Evolutionary conservation across 495 filamentous ascomycete genomes (phyloP).

Genomic region (Penicillium coffeae): DNA sequence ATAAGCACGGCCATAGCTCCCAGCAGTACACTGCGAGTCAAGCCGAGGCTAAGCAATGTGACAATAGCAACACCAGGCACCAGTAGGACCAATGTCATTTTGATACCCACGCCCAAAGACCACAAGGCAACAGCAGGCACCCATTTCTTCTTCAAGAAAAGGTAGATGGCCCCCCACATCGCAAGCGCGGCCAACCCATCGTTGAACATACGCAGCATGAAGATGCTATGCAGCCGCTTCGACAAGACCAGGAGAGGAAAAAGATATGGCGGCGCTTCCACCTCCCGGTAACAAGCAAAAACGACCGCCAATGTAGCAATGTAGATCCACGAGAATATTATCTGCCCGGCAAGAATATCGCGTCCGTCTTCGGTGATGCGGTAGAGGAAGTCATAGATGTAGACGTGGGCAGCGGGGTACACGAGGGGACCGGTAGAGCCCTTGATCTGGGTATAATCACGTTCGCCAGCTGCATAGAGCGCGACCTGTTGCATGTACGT

Average conservation of each 20-base stretch:
- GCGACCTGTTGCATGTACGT: constrained; percentile 93
- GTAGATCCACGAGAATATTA: constrained; percentile 76
- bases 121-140: constrained; percentile 66
- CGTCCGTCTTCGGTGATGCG: constrained; percentile 69
- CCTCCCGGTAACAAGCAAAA: constrained; percentile 74
- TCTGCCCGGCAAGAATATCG: constrained; percentile 75
- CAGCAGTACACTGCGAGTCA: constrained; percentile 58
- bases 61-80: constrained; percentile 75
- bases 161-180: constrained; percentile 75
- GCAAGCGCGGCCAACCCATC: constrained; percentile 81
- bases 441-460: constrained; percentile 80
- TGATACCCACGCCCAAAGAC: constrained; percentile 76
- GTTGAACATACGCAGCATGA: constrained; percentile 90
- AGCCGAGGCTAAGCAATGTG: constrained; percentile 64
- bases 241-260: constrained; percentile 85
- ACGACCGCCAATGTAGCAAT: constrained; percentile 69
- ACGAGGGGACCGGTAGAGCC: constrained; percentile 90
- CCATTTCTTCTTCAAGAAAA: constrained; percentile 69
- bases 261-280: constrained; percentile 80
- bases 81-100: constrained; percentile 85
- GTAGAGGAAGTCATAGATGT: constrained; percentile 80
- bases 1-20: constrained; percentile 66
- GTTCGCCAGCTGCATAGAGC: constrained; percentile 76
- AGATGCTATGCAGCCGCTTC: constrained; percentile 91
- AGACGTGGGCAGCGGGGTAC: constrained; percentile 91